Conservation (phyloP, 345 rosid genomes). For the Eucalyptus curtisii region DNA sequence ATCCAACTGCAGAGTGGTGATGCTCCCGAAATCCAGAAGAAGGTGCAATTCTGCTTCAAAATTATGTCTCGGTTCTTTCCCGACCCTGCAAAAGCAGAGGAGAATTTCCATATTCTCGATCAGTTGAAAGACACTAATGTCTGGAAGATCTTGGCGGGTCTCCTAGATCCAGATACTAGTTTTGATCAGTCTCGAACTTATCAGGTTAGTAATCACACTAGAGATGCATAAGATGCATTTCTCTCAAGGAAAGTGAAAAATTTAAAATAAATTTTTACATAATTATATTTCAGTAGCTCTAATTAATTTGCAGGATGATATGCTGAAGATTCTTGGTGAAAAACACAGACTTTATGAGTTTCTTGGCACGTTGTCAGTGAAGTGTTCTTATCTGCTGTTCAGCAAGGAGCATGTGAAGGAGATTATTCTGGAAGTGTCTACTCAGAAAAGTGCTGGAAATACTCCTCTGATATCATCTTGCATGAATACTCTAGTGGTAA, state of each 20-base stretch:
- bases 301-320: constrained; percentile 59
- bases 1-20: constrained; percentile 56
- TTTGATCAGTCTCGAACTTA: constrained; percentile 37
- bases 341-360: constrained; percentile 81
- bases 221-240: neutral
- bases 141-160: constrained; percentile 69
- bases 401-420: constrained; percentile 87
- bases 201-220: constrained; percentile 45
- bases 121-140: constrained; percentile 87
- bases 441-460: constrained; percentile 57
- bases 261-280: neutral
- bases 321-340: constrained; percentile 86
- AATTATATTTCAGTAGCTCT: neutral
- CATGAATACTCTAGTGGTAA: constrained; percentile 93
- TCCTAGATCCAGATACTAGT: constrained; percentile 69
- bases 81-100: constrained; percentile 79
- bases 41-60: constrained; percentile 60
- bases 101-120: constrained; percentile 81
- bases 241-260: neutral
- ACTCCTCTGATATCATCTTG: constrained; percentile 39
- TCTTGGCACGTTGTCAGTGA: constrained; percentile 64
- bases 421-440: constrained; percentile 48
- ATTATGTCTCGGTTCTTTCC: constrained; percentile 86
- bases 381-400: constrained; percentile 83
- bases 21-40: constrained; percentile 79